Base-by-base conservation (phyloP, 2,329 filamentous ascomycete species). In the Paraphaeosphaeria sporulosa region DNA sequence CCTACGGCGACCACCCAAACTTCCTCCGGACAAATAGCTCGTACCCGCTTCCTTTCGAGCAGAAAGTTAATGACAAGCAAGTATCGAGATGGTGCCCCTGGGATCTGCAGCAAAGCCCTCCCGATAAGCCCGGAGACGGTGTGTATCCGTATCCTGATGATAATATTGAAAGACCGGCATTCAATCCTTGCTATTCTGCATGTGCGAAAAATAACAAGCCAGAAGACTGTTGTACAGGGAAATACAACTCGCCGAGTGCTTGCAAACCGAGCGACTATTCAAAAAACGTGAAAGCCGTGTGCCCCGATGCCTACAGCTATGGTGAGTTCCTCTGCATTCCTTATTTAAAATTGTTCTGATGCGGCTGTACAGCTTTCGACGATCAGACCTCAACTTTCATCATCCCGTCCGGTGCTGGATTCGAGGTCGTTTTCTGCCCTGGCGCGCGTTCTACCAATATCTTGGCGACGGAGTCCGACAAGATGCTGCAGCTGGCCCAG, bases 261-360 rank as follows among this genome's bases (percentile, higher is more conserved):
- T 95, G 92, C 80, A 81, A 83, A 60, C 88, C 90, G 2, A 88
- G 88, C 53, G 78, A 85, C 43, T 95, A 94, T 79, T 88, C 89
- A 65, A 85, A 82, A 60, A 82, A 83, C 12, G 90, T 91, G 55
- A 95, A 96, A 80, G 80, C 79, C 3, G 84, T 94, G 13, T 96
- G 92, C 73, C 92, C 92, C 0, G 92, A 96, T 77, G 92, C 92
- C 2, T 96, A 95, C 79, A 92, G 89, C 71, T 96, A 86, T 74
- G 83, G 89, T 90, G 53, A 87, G 86, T 75, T 9, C 5, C 15
- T 6, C 43, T 1, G n/a, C 42, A 10, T 15, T 27, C 36, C 4
- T 2, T 19, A 2, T 34, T 2, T 12, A 51, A 12, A 1, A 25
- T 34, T 19, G 38, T 25, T 42, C 57, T 63, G 23, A 64, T 23